phyloP scores from a whole-genome alignment of 148 eudicot genomes.

The Cornus controversa region DNA sequence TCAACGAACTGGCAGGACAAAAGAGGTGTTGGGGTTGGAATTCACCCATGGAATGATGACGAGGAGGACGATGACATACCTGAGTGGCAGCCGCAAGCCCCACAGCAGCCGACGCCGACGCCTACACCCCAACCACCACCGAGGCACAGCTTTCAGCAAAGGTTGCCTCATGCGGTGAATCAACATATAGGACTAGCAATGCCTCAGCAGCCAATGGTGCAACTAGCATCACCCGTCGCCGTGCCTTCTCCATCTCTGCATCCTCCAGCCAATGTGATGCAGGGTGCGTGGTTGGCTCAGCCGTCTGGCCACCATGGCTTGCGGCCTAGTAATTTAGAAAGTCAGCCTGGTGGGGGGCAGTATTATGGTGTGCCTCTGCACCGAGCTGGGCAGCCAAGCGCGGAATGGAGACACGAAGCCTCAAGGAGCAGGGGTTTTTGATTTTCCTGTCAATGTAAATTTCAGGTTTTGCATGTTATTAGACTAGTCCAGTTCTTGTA shows the following conservation, averaged over 20 bases:
- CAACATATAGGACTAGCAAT: slow-evolving; percentile 5
- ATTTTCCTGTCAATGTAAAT: slow-evolving; percentile 14
- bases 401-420: slow-evolving; percentile 32
- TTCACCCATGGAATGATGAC: slow-evolving; percentile 67
- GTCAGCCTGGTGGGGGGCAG: slow-evolving; percentile 24
- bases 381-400: slow-evolving; percentile 18
- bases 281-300: slow-evolving; percentile 40
- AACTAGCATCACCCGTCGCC: slow-evolving; percentile 1
- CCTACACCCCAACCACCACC: slow-evolving; percentile 12
- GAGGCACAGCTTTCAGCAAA: slow-evolving; percentile 7
- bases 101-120: slow-evolving; percentile 2
- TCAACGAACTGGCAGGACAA: slow-evolving; percentile 5
- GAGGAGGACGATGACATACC: slow-evolving; percentile 85
- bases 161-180: slow-evolving; percentile 21
- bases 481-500: too few species aligned
- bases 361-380: slow-evolving; percentile 12
- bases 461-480: not conserved
- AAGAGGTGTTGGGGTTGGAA: slow-evolving; percentile 25
- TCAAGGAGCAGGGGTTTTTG: slow-evolving; percentile 38
- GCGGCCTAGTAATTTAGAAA: slow-evolving; percentile 13
- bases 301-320: slow-evolving; percentile 6
- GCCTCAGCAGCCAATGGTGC: not conserved
- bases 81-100: slow-evolving; percentile 79
- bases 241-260: slow-evolving; percentile 33
- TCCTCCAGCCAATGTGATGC: slow-evolving; percentile 27